Conservation (phyloP, 2,329 filamentous ascomycete genomes). For the Colletotrichum simmondsii region DNA sequence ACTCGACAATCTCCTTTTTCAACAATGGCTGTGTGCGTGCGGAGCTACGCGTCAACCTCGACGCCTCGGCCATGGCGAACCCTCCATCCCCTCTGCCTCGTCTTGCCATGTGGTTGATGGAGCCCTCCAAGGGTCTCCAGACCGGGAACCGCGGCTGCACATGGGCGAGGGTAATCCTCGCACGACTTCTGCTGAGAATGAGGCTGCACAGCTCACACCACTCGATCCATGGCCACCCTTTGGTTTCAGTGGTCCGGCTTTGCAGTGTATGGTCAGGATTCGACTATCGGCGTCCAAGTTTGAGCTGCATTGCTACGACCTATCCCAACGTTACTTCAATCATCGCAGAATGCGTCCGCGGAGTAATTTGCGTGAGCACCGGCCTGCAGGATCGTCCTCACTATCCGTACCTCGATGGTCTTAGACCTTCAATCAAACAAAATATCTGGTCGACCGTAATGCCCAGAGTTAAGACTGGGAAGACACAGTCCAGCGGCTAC, state of each 20-base stretch:
- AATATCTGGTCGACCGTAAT: not conserved
- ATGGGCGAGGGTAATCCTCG: constrained; percentile 29
- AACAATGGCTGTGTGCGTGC: constrained; percentile 17
- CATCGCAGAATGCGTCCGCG: not conserved
- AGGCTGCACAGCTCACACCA: constrained; percentile 35
- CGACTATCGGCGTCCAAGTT: not conserved
- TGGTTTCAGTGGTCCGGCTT: constrained; percentile 28
- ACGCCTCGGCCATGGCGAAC: constrained; percentile 29
- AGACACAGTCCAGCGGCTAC: not conserved
- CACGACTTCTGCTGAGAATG: constrained; percentile 30
- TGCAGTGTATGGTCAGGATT: constrained; percentile 7
- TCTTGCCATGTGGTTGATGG: constrained; percentile 34
- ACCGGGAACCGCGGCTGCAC: constrained; percentile 17
- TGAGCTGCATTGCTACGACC: not conserved
- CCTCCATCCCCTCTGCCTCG: constrained; percentile 33
- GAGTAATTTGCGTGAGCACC: not conserved
- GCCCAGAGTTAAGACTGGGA: too few species aligned
- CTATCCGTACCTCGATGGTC: not conserved
- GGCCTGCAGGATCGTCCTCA: not conserved
- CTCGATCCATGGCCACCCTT: not conserved
- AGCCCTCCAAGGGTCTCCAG: constrained; percentile 7
- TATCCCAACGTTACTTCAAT: not conserved
- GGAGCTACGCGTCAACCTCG: constrained; percentile 15
- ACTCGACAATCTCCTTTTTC: constrained; percentile 20
- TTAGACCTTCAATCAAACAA: not conserved